Conservation (phyloP, 2,329 filamentous ascomycete species). For the Neofusicoccum umdonicola region DNA sequence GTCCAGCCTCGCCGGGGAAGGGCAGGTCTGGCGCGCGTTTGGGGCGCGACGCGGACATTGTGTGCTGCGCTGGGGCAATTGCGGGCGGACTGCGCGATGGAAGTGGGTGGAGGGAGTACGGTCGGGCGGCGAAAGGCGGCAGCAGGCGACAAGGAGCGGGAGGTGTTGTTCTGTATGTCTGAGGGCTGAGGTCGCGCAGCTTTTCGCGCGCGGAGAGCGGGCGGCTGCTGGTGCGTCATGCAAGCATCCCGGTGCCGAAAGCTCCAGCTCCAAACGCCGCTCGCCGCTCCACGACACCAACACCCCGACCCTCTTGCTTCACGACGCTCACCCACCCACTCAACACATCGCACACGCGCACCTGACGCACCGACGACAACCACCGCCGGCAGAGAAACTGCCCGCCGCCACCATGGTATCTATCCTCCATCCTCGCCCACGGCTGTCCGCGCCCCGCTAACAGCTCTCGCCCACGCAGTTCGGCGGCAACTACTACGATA, state of each 20-base stretch:
- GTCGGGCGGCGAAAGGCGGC: too few relatives aligned
- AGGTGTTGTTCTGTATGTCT: background rate
- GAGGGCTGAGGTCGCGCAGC: conserved; percentile 8
- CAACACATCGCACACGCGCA: background rate
- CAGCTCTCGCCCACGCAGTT: conserved; percentile 27
- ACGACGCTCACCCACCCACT: background rate
- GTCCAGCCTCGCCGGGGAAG: conserved; percentile 50
- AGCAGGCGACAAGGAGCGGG: too few relatives aligned
- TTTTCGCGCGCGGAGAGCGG: conserved; percentile 5
- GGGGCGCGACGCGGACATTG: conserved; percentile 61
- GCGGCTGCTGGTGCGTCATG: conserved; percentile 2
- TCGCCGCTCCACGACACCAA: background rate
- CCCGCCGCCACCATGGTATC: conserved; percentile 32
- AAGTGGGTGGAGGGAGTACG: background rate
- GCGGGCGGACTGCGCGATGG: background rate
- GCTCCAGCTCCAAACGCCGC: conserved; percentile 8
- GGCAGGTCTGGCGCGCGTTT: conserved; percentile 62
- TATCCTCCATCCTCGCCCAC: conserved; percentile 21
- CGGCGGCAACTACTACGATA: conserved; percentile 50
- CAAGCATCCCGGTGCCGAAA: background rate
- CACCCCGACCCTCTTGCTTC: background rate
- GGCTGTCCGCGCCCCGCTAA: conserved; percentile 21
- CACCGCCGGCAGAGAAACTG: background rate
- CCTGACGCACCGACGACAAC: background rate
- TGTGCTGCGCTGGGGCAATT: background rate